Evolutionary conservation across 2,329 filamentous ascomycete genomes (phyloP).

Genomic region (Periglandula ipomoeae): DNA sequence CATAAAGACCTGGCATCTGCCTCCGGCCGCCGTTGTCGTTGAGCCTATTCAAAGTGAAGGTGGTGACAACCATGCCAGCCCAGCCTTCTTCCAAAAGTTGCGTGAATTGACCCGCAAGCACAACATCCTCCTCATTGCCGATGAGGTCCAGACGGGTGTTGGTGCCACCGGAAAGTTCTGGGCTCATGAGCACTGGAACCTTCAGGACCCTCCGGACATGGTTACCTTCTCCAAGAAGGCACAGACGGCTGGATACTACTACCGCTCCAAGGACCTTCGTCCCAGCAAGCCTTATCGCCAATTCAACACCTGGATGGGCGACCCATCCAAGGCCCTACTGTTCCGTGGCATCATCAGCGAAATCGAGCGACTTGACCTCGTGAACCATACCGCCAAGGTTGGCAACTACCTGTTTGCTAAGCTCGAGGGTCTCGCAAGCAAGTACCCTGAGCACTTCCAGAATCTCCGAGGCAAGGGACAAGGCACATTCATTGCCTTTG

Average conservation of each 20-base stretch:
- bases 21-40: slow-evolving; percentile 72
- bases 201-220: slow-evolving; percentile 74
- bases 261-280: slow-evolving; percentile 65
- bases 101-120: slow-evolving; percentile 70
- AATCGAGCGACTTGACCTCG: slow-evolving; percentile 67
- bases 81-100: slow-evolving; percentile 77
- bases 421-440: slow-evolving; percentile 55
- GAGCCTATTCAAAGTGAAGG: slow-evolving; percentile 93
- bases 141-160: slow-evolving; percentile 90
- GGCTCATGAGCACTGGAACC: slow-evolving; percentile 92
- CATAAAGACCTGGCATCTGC: slow-evolving; percentile 68
- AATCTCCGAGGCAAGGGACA: slow-evolving; percentile 82
- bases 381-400: slow-evolving; percentile 66
- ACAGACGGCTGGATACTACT: slow-evolving; percentile 90
- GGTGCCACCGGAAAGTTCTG: slow-evolving; percentile 92
- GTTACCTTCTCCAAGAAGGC: slow-evolving; percentile 96
- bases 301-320: slow-evolving; percentile 98
- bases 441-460: slow-evolving; percentile 68
- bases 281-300: slow-evolving; percentile 93
- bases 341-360: slow-evolving; percentile 82
- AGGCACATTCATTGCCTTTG: slow-evolving; percentile 90
- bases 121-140: slow-evolving; percentile 77
- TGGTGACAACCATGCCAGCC: slow-evolving; percentile 87
- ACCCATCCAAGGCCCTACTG: slow-evolving; percentile 73
- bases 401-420: slow-evolving; percentile 70